Evolutionary conservation across 202 grass and related monocot species (phyloP), one percentile per base, ranked within the genome.

Genomic region (Setaria italica): DNA sequence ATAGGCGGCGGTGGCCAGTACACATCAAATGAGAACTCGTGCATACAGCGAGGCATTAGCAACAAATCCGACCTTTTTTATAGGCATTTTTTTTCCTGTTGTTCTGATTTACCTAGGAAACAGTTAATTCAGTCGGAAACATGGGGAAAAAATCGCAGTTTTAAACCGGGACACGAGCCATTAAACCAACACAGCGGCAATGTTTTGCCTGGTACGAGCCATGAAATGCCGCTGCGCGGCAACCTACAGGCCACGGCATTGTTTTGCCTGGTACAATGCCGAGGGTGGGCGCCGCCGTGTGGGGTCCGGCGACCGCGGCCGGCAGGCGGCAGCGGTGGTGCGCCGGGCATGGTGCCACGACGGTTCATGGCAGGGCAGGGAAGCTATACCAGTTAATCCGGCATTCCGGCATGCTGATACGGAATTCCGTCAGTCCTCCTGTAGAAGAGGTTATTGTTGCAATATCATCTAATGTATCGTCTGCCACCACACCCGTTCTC

Each of bases 401-500:
- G n/a, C 77, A 41, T 80, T 29, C 37, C 16, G 69, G n/a, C 77
- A 41, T 80, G 7, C 25, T 14, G 37, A 63, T 14, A 49, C 37
- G 13, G 65, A 77, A 42, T 80, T 87, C 55, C 62, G 0, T 87
- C 42, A 25, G 35, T 35, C 54, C 54, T 87, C 62, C 55, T 84
- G 46, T 51, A 70, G 75, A 39, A 75, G 62, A 47, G 68, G 39
- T 85, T 58, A 81, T 10, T 8, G 2, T 77, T 72, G 41, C 39
- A 50, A 16, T 85, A 70, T 92, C 80, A 92, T 88, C 72, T 90
- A 57, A 92, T 79, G 43, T 92, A 99, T 68, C 93, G 90, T 77
- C 97, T 96, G 76, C 97, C 97, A 59, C 97, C 97, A 8, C 97
- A 99, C 4, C 97, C 97, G 3, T 91, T 96, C 88, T 99, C 97